Evolutionary conservation across 78 protist species (phyloP), one percentile per base, ranked within the genome.

Genomic region (Dictyostelium purpureum): DNA sequence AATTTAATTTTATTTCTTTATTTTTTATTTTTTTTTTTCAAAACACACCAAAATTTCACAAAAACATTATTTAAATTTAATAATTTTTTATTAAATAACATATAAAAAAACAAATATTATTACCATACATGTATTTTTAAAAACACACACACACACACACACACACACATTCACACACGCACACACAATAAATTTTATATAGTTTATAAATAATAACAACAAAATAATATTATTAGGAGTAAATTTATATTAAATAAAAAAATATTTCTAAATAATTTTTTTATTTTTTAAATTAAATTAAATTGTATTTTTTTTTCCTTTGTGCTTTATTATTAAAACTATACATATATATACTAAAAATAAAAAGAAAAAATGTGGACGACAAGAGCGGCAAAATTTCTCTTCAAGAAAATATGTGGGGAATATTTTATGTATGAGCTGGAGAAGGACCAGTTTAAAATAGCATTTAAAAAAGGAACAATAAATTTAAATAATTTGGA

Each of bases 401-500:
- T 83, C 16, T 65, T 83, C 26, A 83, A 83, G 45, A 83, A 83
- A 40, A 47, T 65, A 49, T 83, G 57, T 59, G 90, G 90, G 1
- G 65, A 69, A 28, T 83, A 83, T 59, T 65, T 65, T 73, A 75
- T 54, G 45, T 83, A 83, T 52, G 90, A 83, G 31, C 6, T 83
- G 31, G 90, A 83, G 11, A 83, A 83, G 71, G 90, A 83, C 33
- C 76, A 71, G 31, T 54, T 83, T 16, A 69, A 83, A 40, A 67
- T 83, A 3, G 90, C 73, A 9, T 83, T 83, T 47, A 83, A 83
- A 56, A 83, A 73, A 24, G 90, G 90, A 3, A 83, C 90, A 0
- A 65, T 83, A 28, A 42, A 65, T 9, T 26, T 83, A 19, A 70
- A 75, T 0, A 67, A 83, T 43, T 59, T 83, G 7, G 90, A 83